These are phyloP conservation scores for Boeremia lycopersici DNA, from an alignment of 2,329 filamentous ascomycete species.

Conservation along the genomic window DNA sequence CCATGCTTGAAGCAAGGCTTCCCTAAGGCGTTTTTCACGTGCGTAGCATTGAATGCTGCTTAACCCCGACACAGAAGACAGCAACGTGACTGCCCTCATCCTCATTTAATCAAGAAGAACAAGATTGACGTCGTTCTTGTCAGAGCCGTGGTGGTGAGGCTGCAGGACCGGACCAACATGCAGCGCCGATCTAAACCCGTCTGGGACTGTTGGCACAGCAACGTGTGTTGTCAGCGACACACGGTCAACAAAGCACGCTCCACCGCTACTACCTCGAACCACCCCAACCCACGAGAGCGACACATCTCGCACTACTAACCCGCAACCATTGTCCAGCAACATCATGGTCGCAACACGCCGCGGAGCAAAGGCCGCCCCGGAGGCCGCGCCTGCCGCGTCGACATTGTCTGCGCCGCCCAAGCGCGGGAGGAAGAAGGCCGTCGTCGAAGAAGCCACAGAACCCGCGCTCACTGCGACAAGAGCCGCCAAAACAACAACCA, in stretches of 20 bases:
- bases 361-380: conserved; percentile 33
- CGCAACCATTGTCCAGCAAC: conserved; percentile 19
- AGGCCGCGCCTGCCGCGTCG: conserved; percentile 28
- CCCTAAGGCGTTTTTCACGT: too few species aligned
- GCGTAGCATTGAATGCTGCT: background rate
- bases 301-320: conserved; percentile 13
- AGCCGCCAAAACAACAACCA: conserved; percentile 25
- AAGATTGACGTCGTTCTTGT: background rate
- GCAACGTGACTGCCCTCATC: background rate
- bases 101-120: background rate
- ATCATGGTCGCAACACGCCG: conserved; percentile 44
- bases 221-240: conserved; percentile 23
- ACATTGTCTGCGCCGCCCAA: conserved; percentile 43
- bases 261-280: conserved; percentile 18
- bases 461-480: conserved; percentile 27
- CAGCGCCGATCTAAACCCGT: background rate
- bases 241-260: conserved; percentile 30
- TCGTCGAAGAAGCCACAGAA: conserved; percentile 25
- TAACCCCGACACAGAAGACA: background rate
- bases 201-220: conserved; percentile 21
- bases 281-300: conserved; percentile 17
- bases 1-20: too few species aligned
- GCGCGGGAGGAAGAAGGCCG: conserved; percentile 37
- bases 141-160: conserved; percentile 2
- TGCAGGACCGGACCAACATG: background rate